Evolutionary conservation across 2,329 filamentous ascomycete species (phyloP), one percentile per base, ranked within the genome.

Genomic region (Aspergillus viridinutans): DNA sequence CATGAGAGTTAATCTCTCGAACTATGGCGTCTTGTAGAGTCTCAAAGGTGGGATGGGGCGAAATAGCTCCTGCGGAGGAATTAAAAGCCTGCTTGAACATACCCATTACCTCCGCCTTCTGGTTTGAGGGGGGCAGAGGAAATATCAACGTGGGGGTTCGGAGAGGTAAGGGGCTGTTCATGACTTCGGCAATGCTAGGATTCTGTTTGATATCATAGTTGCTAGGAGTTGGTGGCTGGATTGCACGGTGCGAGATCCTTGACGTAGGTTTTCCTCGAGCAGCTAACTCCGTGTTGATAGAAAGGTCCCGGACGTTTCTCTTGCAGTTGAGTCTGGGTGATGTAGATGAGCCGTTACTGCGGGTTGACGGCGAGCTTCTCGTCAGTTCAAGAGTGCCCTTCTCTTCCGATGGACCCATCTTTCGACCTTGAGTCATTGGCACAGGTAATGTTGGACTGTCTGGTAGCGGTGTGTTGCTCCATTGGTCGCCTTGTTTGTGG

Each of bases 1-100:
- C 74, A 50, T 77, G 75, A 3, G 72, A 77, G 54, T 77, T 77
- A 52, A 77, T 75, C 55, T 77, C 75, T 9, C 74, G 72, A 32
- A 77, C 64, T 42, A 77, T 77, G 17, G 74, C 69, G 63, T 77
- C 75, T 56, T 77, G 74, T 14, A 77, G 61, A 4, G 70, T 72
- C 58, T 77, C 74, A 53, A 73, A 74, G 1, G 72, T 75, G 14
- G 75, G 70, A 48, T 72, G 65, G 1, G 69, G 59, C n/a, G 63
- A 69, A 7, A 66, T 53, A 8, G 55, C 58, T 49, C 69, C 67
- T 6, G 65, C 65, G 2, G 72, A 17, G 10, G 43, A 69, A 38
- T 53, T 62, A 49, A 72, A 75, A 5, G 73, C 73, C 61, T 75
- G 72, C 52, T 64, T 73, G 52, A 77, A 74, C 60, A 77, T 62